Conservation (phyloP, 441 rosid species). For the Populus hybrid region DNA sequence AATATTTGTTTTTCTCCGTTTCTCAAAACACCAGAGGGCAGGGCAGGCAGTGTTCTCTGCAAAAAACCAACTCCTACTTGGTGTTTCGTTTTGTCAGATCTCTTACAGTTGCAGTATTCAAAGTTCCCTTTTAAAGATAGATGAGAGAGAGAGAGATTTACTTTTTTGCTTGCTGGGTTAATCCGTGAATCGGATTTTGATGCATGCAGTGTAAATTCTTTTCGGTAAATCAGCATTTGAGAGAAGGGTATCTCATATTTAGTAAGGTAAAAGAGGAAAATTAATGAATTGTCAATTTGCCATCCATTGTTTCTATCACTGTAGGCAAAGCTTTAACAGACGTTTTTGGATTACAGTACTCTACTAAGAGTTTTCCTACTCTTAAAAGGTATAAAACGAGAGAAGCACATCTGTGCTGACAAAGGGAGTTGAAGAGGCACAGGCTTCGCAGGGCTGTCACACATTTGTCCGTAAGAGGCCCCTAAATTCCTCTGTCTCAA, state of each 20-base stretch:
- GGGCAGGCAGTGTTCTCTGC: neutral
- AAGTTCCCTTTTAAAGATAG: slow-evolving; percentile 2
- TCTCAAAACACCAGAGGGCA: neutral
- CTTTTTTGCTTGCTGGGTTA: neutral
- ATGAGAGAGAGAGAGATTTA: neutral
- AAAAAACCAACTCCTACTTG: slow-evolving; percentile 6
- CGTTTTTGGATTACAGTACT: neutral
- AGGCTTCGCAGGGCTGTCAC: slow-evolving; percentile 8
- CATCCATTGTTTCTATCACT: slow-evolving; percentile 13
- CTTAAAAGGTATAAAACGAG: slow-evolving; percentile 17
- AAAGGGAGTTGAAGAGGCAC: slow-evolving; percentile 15
- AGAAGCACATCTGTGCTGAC: neutral
- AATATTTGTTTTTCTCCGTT: slow-evolving; percentile 5
- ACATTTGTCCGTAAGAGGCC: slow-evolving; percentile 27
- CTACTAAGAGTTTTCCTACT: slow-evolving; percentile 13
- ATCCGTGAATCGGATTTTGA: neutral
- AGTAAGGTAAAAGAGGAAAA: neutral
- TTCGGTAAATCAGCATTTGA: slow-evolving; percentile 4
- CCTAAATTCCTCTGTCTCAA: neutral
- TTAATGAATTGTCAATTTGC: slow-evolving; percentile 6
- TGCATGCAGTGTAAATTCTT: slow-evolving; percentile 5
- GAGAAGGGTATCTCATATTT: neutral
- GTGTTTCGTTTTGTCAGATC: slow-evolving; percentile 25
- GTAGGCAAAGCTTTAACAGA: slow-evolving; percentile 17
- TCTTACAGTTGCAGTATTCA: slow-evolving; percentile 20